Percentiles rank a stretch among this genome's conserved stretches.
These are phyloP conservation scores for Pleurotus ostreatus DNA, from an alignment of 768 basidiomycete species.

Conservation along the genomic window DNA sequence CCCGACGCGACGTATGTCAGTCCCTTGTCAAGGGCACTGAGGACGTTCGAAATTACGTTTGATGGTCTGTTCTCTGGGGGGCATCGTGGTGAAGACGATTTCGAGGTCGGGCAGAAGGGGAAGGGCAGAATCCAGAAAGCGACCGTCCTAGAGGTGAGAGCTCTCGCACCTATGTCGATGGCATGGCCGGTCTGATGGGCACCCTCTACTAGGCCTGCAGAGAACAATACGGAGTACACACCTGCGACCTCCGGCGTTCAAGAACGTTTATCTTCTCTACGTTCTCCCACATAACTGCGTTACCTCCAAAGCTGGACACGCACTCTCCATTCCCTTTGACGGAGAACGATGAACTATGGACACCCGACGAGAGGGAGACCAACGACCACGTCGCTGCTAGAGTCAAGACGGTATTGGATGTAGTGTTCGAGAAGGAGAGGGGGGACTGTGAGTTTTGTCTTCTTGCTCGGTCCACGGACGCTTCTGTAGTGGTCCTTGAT, in stretches of 20 bases:
- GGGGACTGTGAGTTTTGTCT: constrained; percentile 40
- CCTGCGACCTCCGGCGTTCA: constrained; percentile 61
- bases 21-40: constrained; percentile 58
- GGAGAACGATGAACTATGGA: constrained; percentile 65
- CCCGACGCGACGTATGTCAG: constrained; percentile 60
- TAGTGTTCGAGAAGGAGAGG: constrained; percentile 44
- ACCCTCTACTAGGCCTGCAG: constrained; percentile 49
- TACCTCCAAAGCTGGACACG: constrained; percentile 38
- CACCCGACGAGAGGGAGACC: constrained; percentile 50
- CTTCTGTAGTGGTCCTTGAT: background rate
- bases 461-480: background rate
- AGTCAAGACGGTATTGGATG: constrained; percentile 48
- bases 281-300: constrained; percentile 42
- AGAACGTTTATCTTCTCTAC: constrained; percentile 40
- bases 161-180: background rate
- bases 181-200: background rate
- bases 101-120: no score
- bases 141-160: background rate
- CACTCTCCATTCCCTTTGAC: constrained; percentile 29
- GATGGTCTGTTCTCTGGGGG: constrained; percentile 18
- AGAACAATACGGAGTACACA: constrained; percentile 65
- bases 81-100: no score
- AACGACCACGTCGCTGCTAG: constrained; percentile 39
- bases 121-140: no score
- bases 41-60: constrained; percentile 55